A percentile compares a stretch with the other conserved stretches of the same genome.
phyloP scores from a whole-genome alignment of 345 rosid genomes.

The Toxicodendron radicans region DNA sequence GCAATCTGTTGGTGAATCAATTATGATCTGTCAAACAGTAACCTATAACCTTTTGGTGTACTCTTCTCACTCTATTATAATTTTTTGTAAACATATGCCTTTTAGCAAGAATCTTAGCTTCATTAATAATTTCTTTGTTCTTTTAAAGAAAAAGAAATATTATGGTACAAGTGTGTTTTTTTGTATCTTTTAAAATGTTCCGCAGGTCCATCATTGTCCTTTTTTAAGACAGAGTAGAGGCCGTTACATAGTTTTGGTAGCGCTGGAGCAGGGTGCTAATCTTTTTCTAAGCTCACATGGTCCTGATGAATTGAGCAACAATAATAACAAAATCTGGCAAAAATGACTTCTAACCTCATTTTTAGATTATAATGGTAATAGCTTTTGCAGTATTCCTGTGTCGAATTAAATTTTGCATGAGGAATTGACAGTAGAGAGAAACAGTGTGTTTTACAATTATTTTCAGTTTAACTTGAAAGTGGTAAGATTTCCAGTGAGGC shows the following conservation, averaged over 20 bases:
- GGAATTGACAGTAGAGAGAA: constrained; percentile 2
- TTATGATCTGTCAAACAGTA: neutral
- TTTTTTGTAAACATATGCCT: neutral
- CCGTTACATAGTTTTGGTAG: neutral
- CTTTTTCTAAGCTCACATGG: neutral
- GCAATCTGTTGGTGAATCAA: neutral
- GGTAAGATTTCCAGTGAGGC: neutral
- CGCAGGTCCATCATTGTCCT: neutral
- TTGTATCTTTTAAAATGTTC: neutral
- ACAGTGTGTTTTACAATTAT: neutral
- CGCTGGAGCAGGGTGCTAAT: neutral
- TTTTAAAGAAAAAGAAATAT: no score
- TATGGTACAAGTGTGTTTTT: neutral
- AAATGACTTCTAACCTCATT: neutral
- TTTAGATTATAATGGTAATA: neutral
- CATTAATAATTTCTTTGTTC: neutral
- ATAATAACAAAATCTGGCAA: neutral
- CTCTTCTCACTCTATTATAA: neutral
- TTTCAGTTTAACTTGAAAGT: constrained; percentile 2
- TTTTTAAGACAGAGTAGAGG: neutral
- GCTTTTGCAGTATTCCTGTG: neutral
- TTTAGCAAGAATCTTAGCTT: neutral
- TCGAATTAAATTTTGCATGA: neutral
- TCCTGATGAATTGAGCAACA: constrained; percentile 3
- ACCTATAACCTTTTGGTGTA: neutral